Percentiles rank a stretch among this genome's conserved stretches.
Conservation (phyloP, 352 stramenopile genomes). For the Pythium brachiatum region DNA sequence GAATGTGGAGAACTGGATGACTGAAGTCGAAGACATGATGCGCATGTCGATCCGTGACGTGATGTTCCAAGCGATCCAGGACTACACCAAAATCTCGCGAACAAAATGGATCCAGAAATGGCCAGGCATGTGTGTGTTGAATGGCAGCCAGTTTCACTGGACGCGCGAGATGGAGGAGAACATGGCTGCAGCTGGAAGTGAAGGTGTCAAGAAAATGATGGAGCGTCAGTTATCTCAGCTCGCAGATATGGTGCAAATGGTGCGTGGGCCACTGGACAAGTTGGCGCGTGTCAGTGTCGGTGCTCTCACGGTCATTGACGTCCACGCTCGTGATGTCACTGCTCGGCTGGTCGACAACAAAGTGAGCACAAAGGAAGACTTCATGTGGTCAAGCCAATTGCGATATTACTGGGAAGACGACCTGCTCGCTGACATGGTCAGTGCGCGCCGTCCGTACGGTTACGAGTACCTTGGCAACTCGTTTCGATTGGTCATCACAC, state of each 20-base stretch:
- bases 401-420: constrained; percentile 94
- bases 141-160: constrained; percentile 95
- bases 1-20: constrained; percentile 97
- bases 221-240: constrained; percentile 88
- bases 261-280: constrained; percentile 86
- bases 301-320: constrained; percentile 93
- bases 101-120: constrained; percentile 96
- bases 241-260: constrained; percentile 95
- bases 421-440: constrained; percentile 90
- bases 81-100: constrained; percentile 88
- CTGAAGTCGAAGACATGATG: constrained; percentile 93
- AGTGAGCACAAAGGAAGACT: constrained; percentile 89
- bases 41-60: constrained; percentile 87
- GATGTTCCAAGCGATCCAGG: constrained; percentile 90
- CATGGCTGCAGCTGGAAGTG: constrained; percentile 74
- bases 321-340: constrained; percentile 93
- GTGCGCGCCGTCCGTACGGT: constrained; percentile 86
- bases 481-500: constrained; percentile 94
- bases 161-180: constrained; percentile 92
- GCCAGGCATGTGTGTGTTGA: constrained; percentile 93
- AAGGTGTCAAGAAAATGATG: constrained; percentile 91
- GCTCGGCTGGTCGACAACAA: constrained; percentile 80
- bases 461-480: constrained; percentile 96
- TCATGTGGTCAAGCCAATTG: constrained; percentile 94
- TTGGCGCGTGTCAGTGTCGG: constrained; percentile 90